A percentile compares a stretch with the other conserved stretches of the same genome.
Conservation (phyloP, 1,139 yeast genomes). For the Yamadazyma mexicana region DNA sequence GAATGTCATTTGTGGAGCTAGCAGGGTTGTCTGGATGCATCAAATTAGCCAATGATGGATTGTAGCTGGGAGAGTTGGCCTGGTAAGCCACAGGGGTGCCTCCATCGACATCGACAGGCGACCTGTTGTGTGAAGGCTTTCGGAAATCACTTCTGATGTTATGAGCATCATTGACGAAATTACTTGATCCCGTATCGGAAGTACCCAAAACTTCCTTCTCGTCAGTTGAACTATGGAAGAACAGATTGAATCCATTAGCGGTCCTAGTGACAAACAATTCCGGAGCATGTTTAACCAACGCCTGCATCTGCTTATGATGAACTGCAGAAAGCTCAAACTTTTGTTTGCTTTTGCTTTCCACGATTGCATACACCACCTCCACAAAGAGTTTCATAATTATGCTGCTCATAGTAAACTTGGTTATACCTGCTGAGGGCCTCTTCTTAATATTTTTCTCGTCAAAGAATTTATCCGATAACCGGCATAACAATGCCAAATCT, state of each 20-base stretch:
- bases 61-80: constrained; percentile 20
- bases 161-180: too few relatives aligned
- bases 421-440: background rate
- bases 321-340: background rate
- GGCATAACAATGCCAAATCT: constrained; percentile 33
- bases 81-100: background rate
- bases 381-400: constrained; percentile 23
- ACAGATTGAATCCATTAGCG: constrained; percentile 1
- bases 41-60: constrained; percentile 27
- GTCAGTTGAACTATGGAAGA: constrained; percentile 6
- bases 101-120: background rate
- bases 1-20: background rate
- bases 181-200: too few relatives aligned
- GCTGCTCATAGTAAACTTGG: constrained; percentile 6
- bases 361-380: constrained; percentile 20
- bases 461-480: constrained; percentile 21
- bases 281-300: constrained; percentile 12
- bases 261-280: constrained; percentile 10
- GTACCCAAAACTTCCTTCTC: constrained; percentile 6
- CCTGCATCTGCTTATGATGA: constrained; percentile 9
- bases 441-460: constrained; percentile 1
- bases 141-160: too few relatives aligned
- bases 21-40: constrained; percentile 11
- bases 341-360: constrained; percentile 11
- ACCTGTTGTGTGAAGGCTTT: background rate